Conservation (phyloP, 306 rosid species). For the Geum urbanum region DNA sequence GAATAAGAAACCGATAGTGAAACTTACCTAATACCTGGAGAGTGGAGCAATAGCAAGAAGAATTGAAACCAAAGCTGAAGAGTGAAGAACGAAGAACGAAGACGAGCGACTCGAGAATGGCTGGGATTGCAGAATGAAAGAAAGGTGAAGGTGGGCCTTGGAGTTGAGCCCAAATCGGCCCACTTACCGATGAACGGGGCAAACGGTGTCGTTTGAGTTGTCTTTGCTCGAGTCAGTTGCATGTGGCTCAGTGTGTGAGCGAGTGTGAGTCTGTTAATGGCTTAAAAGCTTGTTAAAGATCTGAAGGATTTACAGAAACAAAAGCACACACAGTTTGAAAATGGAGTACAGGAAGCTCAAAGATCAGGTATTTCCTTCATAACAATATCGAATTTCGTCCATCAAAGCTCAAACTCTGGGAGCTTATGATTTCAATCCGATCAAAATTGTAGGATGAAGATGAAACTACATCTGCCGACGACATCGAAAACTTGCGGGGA, state of each 20-base stretch:
- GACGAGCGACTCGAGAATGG: neutral
- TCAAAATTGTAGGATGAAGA: constrained; percentile 33
- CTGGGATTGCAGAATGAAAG: neutral
- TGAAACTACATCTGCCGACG: constrained; percentile 25
- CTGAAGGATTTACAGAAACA: neutral
- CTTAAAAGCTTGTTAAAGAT: constrained; percentile 11
- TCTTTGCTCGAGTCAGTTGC: neutral
- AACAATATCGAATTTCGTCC: neutral
- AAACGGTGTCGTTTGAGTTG: neutral
- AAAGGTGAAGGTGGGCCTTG: neutral
- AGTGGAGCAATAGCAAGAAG: neutral
- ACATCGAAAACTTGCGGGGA: constrained; percentile 39
- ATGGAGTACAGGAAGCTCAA: constrained; percentile 90
- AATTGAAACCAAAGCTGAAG: neutral
- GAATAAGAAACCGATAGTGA: neutral
- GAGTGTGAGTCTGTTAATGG: constrained; percentile 1
- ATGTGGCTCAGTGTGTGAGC: neutral
- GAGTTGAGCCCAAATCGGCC: neutral
- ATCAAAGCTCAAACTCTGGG: neutral
- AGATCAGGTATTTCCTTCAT: constrained; percentile 44
- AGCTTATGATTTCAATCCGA: neutral
- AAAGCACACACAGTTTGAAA: neutral
- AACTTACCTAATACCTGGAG: neutral
- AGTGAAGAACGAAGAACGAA: neutral
- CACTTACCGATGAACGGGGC: neutral